Conservation (phyloP, 129 eudicot genomes). For the Saposhnikovia divaricata region DNA sequence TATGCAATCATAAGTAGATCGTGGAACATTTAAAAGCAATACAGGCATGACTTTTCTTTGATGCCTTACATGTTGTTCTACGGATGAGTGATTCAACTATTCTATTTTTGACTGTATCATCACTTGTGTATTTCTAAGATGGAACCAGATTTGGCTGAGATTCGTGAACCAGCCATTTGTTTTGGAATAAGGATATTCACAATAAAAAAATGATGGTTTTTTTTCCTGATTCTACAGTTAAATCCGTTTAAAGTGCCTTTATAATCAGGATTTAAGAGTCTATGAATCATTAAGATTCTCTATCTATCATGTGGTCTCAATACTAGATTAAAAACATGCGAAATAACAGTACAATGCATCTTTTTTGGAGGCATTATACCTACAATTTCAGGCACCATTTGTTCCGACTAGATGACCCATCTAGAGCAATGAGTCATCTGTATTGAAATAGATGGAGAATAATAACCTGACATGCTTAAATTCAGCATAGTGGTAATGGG, state of each 20-base stretch:
- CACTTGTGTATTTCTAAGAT: not conserved
- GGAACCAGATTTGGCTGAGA: not conserved
- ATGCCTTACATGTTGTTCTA: not conserved
- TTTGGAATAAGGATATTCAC: not conserved
- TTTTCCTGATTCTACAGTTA: not conserved
- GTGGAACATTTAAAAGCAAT: too few relatives aligned
- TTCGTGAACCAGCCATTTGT: not conserved
- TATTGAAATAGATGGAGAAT: not conserved
- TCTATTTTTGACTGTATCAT: not conserved
- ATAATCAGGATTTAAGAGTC: not conserved
- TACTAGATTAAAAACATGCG: not conserved
- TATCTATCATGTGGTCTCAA: not conserved
- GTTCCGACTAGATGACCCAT: not conserved
- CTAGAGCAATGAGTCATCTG: not conserved
- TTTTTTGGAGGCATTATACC: not conserved
- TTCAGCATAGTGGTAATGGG: not conserved
- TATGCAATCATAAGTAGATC: not conserved
- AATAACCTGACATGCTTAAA: not conserved
- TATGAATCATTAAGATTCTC: not conserved
- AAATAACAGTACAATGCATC: not conserved
- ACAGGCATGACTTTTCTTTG: not conserved
- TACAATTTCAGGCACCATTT: not conserved
- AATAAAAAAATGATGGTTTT: not conserved
- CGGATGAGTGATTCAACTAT: not conserved
- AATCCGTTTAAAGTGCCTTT: not conserved